Evolutionary conservation across 140 eudicot genomes (phyloP).

Genomic region (Senecio squalidus): DNA sequence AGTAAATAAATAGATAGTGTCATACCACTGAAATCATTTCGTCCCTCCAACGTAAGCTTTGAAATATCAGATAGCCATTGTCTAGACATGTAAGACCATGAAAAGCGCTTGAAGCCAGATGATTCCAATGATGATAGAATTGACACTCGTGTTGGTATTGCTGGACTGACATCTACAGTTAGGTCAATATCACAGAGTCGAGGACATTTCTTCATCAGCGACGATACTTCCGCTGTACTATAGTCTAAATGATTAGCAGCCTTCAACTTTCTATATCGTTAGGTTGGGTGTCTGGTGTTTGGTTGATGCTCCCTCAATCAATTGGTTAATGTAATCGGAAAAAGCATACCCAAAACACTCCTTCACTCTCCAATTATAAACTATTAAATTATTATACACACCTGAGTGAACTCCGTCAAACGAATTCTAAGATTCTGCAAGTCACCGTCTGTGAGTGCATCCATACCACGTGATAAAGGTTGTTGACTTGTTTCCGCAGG

Average conservation of each 20-base stretch:
- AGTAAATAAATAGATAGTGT: constrained; percentile 11
- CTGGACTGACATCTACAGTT: constrained; percentile 62
- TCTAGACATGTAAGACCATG: constrained; percentile 22
- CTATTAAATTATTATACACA: too few relatives aligned
- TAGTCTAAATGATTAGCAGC: constrained; percentile 51
- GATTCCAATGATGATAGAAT: constrained; percentile 30
- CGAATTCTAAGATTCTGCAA: too few relatives aligned
- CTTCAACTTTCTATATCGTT: constrained; percentile 42
- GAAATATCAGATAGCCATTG: constrained; percentile 35
- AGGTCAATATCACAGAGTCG: constrained; percentile 54
- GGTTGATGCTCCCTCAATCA: too few relatives aligned
- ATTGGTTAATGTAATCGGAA: too few relatives aligned
- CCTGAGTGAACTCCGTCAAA: too few relatives aligned
- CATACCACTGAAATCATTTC: constrained; percentile 62
- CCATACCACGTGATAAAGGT: too few relatives aligned
- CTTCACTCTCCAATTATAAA: too few relatives aligned
- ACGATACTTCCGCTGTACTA: constrained; percentile 31
- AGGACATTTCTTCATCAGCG: constrained; percentile 45
- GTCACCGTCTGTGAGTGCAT: too few relatives aligned
- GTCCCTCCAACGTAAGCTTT: constrained; percentile 76
- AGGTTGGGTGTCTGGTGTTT: too few relatives aligned
- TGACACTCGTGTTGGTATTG: constrained; percentile 36
- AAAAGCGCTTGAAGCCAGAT: constrained; percentile 3
- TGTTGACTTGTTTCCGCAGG: too few relatives aligned
- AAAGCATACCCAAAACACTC: too few relatives aligned